These are phyloP conservation scores for Anthostomella pinea DNA, from an alignment of 2,329 filamentous ascomycete species.

Conservation along the genomic window DNA sequence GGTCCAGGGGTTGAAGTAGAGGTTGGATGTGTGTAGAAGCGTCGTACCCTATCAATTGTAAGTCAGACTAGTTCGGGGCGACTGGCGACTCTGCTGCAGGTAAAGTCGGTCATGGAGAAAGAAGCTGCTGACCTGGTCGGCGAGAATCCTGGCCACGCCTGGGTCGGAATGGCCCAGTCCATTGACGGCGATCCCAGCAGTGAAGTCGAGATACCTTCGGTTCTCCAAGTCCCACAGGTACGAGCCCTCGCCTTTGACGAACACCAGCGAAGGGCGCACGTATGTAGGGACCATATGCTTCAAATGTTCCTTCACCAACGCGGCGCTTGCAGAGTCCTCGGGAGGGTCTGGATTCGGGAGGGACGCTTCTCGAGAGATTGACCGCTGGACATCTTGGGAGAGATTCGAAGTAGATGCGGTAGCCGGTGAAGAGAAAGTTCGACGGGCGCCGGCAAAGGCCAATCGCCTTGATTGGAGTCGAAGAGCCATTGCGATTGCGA, in stretches of 20 bases:
- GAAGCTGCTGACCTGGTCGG: conserved; percentile 61
- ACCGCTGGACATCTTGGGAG: conserved; percentile 21
- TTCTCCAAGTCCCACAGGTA: conserved; percentile 91
- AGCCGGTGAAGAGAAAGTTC: conserved; percentile 25
- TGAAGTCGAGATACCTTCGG: conserved; percentile 88
- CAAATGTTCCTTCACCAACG: conserved; percentile 70
- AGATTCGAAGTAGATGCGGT: conserved; percentile 23
- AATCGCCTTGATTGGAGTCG: conserved; percentile 22
- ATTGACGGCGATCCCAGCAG: conserved; percentile 93
- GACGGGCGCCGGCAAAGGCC: conserved; percentile 16
- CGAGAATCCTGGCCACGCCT: conserved; percentile 70
- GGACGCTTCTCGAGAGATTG: conserved; percentile 26
- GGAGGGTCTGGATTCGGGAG: conserved; percentile 32
- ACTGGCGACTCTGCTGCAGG: no score
- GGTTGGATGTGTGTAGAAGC: conserved; percentile 87
- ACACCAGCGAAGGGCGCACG: conserved; percentile 83
- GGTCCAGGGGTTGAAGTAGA: conserved; percentile 97
- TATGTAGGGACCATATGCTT: conserved; percentile 97
- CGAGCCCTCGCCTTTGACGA: conserved; percentile 81
- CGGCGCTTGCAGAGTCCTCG: conserved; percentile 51
- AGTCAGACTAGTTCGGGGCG: no score
- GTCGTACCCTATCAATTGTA: conserved; percentile 55
- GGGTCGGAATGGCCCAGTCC: conserved; percentile 86
- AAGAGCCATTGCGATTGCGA: conserved; percentile 23
- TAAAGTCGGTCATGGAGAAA: no score